phyloP scores from a whole-genome alignment of 2,329 filamentous ascomycete genomes.

The Fusarium palustre region DNA sequence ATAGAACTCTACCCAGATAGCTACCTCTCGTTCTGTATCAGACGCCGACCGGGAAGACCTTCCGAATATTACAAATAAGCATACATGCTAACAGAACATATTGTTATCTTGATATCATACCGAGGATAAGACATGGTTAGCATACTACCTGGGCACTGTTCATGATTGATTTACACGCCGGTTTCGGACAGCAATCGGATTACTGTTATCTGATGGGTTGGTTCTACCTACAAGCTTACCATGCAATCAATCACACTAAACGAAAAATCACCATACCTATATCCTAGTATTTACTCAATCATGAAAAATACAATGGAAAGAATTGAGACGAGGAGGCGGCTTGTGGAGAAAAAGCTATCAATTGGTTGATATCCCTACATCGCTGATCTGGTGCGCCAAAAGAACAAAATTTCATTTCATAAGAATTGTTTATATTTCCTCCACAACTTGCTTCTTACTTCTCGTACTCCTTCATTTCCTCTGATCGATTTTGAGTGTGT shows the following conservation, averaged over 20 bases:
- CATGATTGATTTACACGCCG: slow-evolving; percentile 11
- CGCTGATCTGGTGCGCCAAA: slow-evolving; percentile 36
- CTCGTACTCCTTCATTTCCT: slow-evolving; percentile 16
- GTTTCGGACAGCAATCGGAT: slow-evolving; percentile 11
- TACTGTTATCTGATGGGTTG: neutral
- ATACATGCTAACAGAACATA: slow-evolving; percentile 12
- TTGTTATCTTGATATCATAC: neutral
- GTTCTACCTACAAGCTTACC: neutral
- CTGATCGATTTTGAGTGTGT: slow-evolving; percentile 15
- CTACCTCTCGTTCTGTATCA: neutral
- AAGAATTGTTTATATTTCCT: slow-evolving; percentile 39
- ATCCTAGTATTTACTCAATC: neutral
- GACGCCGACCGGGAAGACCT: slow-evolving; percentile 13
- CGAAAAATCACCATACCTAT: neutral
- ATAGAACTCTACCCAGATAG: slow-evolving; percentile 6
- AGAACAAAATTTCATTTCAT: slow-evolving; percentile 23
- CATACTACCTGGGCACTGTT: neutral
- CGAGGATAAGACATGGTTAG: neutral
- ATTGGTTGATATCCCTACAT: slow-evolving; percentile 31
- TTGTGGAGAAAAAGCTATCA: slow-evolving; percentile 31
- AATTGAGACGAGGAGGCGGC: slow-evolving; percentile 6
- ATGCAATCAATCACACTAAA: slow-evolving; percentile 8
- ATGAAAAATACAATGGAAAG: neutral
- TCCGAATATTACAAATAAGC: neutral
- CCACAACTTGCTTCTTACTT: slow-evolving; percentile 18